Conservation (phyloP, 768 basidiomycete genomes). For the Sarcomyxa edulis region DNA sequence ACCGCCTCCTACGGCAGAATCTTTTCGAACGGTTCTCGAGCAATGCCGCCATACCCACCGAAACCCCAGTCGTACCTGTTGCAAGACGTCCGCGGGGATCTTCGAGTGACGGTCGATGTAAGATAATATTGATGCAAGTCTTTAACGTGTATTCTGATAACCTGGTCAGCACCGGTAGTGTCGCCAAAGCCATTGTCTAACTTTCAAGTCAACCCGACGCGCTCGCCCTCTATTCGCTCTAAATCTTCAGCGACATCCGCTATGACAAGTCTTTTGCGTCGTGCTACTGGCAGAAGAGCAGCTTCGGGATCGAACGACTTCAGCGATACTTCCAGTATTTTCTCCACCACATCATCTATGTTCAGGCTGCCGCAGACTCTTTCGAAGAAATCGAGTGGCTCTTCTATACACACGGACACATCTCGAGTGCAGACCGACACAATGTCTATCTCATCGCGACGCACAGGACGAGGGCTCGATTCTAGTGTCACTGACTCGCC, state of each 20-base stretch:
- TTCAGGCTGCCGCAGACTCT: slow-evolving; percentile 24
- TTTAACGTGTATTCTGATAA: no score
- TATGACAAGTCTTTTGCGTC: slow-evolving; percentile 31
- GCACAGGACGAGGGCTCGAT: slow-evolving; percentile 1
- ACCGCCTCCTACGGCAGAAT: slow-evolving; percentile 63
- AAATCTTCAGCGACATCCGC: slow-evolving; percentile 21
- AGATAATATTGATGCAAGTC: no score
- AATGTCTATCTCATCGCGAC: slow-evolving; percentile 5
- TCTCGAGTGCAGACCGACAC: slow-evolving; percentile 17
- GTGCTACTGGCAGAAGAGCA: slow-evolving; percentile 30
- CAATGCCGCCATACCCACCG: slow-evolving; percentile 21
- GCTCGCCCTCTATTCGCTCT: slow-evolving; percentile 14
- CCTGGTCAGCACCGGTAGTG: slow-evolving; percentile 5
- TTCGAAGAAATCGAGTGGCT: slow-evolving; percentile 25
- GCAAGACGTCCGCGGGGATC: slow-evolving; percentile 11
- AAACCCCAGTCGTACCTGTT: slow-evolving; percentile 23
- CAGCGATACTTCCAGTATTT: slow-evolving; percentile 12
- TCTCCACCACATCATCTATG: slow-evolving; percentile 14
- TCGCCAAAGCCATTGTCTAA: slow-evolving; percentile 3
- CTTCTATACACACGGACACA: slow-evolving; percentile 21
- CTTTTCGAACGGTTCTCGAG: slow-evolving; percentile 57
- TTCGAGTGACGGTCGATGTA: no score
- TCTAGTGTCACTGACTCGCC: neutral
- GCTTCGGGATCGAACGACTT: slow-evolving; percentile 5
- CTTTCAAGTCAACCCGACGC: slow-evolving; percentile 10